A percentile compares a stretch with the other conserved stretches of the same genome.
Evolutionary conservation across 2,329 filamentous ascomycete species (phyloP).

Genomic region (Elsinoe necatrix): DNA sequence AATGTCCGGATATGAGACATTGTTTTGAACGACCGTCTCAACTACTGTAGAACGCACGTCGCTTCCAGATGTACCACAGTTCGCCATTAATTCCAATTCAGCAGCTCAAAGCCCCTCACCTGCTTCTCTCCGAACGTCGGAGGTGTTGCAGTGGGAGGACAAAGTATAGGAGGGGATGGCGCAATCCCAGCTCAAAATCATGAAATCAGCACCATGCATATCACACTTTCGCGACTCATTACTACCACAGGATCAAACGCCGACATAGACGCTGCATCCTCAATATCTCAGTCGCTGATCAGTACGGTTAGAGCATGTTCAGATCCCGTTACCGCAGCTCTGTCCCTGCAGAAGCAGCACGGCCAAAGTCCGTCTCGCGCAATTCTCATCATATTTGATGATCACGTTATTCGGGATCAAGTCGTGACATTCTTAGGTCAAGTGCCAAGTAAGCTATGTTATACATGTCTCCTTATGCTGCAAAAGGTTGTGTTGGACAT

Average conservation of each 20-base stretch:
- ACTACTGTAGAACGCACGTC: neutral
- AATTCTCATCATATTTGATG: neutral
- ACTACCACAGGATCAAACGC: neutral
- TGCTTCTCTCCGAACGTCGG: slow-evolving; percentile 10
- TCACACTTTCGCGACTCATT: neutral
- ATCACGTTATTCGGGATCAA: neutral
- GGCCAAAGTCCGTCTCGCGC: neutral
- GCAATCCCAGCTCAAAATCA: neutral
- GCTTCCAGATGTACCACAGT: neutral
- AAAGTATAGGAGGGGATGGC: neutral
- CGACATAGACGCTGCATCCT: neutral
- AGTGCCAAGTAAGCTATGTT: no score
- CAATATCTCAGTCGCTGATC: neutral
- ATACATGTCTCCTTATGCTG: neutral
- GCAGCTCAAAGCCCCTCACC: neutral
- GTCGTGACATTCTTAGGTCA: neutral
- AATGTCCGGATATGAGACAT: neutral
- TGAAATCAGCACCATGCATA: slow-evolving; percentile 20
- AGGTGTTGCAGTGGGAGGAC: neutral
- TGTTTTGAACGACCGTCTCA: neutral
- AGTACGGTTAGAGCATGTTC: neutral
- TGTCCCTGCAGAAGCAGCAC: neutral
- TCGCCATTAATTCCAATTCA: neutral
- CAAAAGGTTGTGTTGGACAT: neutral
- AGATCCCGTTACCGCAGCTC: neutral